phyloP scores from a whole-genome alignment of 1,284 basidiomycete genomes.

The Cystobasidium slooffiae region DNA sequence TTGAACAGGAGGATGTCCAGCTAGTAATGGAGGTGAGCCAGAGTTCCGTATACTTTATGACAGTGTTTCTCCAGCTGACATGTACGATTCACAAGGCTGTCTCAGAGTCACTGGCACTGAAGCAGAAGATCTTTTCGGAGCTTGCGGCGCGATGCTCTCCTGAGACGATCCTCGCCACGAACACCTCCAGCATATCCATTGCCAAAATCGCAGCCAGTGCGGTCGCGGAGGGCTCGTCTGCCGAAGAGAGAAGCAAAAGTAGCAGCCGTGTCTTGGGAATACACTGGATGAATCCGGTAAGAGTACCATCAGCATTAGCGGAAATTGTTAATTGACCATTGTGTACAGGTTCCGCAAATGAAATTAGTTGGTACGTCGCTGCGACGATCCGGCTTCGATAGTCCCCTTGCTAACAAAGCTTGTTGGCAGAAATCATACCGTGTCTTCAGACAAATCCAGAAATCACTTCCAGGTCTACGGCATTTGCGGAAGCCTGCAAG shows the following conservation, averaged over 20 bases:
- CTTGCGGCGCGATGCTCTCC: conserved; percentile 72
- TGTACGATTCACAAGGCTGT: conserved; percentile 68
- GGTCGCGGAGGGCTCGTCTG: conserved; percentile 33
- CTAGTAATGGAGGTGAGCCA: conserved; percentile 81
- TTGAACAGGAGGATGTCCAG: conserved; percentile 74
- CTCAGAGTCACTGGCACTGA: conserved; percentile 80
- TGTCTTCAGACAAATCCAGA: conserved; percentile 84
- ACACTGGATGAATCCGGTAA: conserved; percentile 72
- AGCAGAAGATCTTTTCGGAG: conserved; percentile 75
- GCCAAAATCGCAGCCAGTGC: conserved; percentile 87
- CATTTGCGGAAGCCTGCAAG: conserved; percentile 85
- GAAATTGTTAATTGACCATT: neutral
- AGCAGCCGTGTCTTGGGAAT: conserved; percentile 25
- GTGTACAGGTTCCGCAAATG: conserved; percentile 73
- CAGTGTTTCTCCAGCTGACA: conserved; percentile 8
- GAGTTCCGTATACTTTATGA: too few relatives aligned
- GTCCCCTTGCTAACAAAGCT: neutral
- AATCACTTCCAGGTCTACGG: conserved; percentile 74
- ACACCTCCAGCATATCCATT: conserved; percentile 92
- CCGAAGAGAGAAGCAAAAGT: conserved; percentile 14
- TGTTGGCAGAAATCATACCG: conserved; percentile 83
- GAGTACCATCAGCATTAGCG: neutral
- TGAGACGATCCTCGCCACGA: conserved; percentile 82
- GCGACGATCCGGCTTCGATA: conserved; percentile 30
- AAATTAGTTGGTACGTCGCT: conserved; percentile 50